Evolutionary conservation across 164 flowering plant species (phyloP), one percentile per base, ranked within the genome.

Genomic region (Liquidambar formosana): DNA sequence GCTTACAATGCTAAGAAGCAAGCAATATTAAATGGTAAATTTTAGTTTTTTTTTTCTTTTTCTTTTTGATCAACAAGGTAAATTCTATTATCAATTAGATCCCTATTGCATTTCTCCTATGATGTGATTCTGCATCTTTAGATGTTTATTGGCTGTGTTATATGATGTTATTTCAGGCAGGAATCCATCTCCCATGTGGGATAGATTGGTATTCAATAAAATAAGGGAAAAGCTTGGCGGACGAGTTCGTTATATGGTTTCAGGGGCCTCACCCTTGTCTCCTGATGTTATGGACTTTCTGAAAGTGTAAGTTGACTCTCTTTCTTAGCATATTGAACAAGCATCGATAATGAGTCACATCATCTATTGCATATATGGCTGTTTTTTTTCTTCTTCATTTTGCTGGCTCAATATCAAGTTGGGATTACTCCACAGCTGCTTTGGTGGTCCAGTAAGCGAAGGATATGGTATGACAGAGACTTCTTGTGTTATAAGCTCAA

Each of bases 401-500:
- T 5, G n/a, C 12, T n/a, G 27, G 21, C 53, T 27, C 38, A 58
- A 47, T 22, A 61, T 54, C 27, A 15, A 28, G 8, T 61, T 64
- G 16, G 25, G 16, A 63, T 71, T 65, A 43, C 41, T 71, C 70
- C 23, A 43, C 86, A 95, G 98, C 64, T 90, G 96, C 86, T 95
- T 95, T 83, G 92, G 99, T 46, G 85, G 97, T 68, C 81, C 25
- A 61, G 84, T 93, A 19, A 15, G 66, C 22, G 99, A 95, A 84
- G 99, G 99, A 53, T 95, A 95, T 84, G 99, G 99, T 69, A 95
- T 95, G 99, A 95, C 99, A 43, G 99, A 95, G 79, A 85, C 89
- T 56, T 78, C 98, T 27, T 93, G 98, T 80, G 81, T 83, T 57
- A 88, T 93, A 70, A 84, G 84, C 79, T 38, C 81, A 11, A 86